phyloP scores from a whole-genome alignment of 164 flowering plant species.

The grape (Vitis vinifera) region ASM3070453v1 NC_081820.1:20165001-20165500 shows the following conservation, averaged over 20 bases:
- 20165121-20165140: constrained; percentile 9
- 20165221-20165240: not conserved
- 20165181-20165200: too few species aligned
- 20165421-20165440: constrained; percentile 8
- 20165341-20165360: not conserved
- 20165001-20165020: too few species aligned
- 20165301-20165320: not conserved
- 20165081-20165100: not conserved
- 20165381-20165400: not conserved
- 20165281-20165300: not conserved
- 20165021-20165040: too few species aligned
- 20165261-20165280: constrained; percentile 6
- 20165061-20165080: constrained; percentile 18
- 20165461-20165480: not conserved
- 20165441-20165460: not conserved
- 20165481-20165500: not conserved
- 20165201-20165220: too few species aligned
- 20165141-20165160: constrained; percentile 18
- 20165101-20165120: constrained; percentile 20
- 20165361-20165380: constrained; percentile 9
- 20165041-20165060: constrained; percentile 5
- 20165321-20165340: not conserved
- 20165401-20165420: not conserved
- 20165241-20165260: not conserved
- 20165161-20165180: too few species aligned